Base-by-base conservation (phyloP, 495 filamentous ascomycete species). In the Penicillium steckii region DNA sequence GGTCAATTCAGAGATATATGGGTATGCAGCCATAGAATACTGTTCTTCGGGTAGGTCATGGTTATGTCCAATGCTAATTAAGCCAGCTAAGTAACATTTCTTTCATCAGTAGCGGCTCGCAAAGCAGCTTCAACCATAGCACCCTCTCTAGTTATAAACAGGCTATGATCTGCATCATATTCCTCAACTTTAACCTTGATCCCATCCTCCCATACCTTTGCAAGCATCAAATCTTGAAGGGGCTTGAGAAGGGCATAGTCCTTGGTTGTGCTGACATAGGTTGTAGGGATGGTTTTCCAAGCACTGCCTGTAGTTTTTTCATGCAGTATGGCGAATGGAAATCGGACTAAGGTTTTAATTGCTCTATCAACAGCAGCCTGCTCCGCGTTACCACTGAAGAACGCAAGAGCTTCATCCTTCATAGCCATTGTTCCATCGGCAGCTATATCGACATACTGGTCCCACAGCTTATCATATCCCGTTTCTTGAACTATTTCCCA, bases 151-250 rank as follows among this genome's bases (percentile, higher is more conserved):
- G 66, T 71, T 18, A 70, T 44, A 37, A 67, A 61, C 7, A 67
- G 52, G 51, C 61, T 65, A 43, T 73, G 72, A 6, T 64, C 59
- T 4, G 67, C 60, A 15, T 62, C 53, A 44, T 66, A 55, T 40
- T 63, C 59, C 45, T 60, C 52, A 0, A 64, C 51, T 43, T 57
- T 53, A 8, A 69, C 50, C 30, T 62, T 25, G 17, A 55, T 42
- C 3, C 66, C 66, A 3, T 60, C 61, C 18, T 54, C 58, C 26
- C 48, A 33, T 33, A 71, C 55, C 19, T 55, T 53, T 38, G 53
- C 60, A 3, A 76, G 44, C 43, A 74, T 67, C 8, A 54, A 53
- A 54, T 70, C 59, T 64, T 78, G 73, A 56, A 71, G 73, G 3
- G 50, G 25, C 18, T 52, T 21, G 0, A 62, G 63, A n/a, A 73